Percentiles rank a stretch among this genome's conserved stretches.
Conservation (phyloP, 2,329 filamentous ascomycete species). For the Bipolaris cookei region DNA sequence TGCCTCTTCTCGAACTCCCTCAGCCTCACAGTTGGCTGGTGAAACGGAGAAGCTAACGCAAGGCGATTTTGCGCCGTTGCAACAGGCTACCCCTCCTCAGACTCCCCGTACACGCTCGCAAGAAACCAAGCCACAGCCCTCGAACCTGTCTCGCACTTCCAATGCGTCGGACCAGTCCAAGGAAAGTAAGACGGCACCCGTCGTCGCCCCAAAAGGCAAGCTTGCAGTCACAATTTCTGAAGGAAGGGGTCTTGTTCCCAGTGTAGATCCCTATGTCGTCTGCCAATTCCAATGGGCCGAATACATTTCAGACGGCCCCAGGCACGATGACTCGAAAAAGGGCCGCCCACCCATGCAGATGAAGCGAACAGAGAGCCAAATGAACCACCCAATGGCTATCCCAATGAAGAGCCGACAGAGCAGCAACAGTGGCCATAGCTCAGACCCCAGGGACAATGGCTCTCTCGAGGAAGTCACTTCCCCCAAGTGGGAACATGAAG, state of each 20-base stretch:
- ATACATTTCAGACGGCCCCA: slow-evolving; percentile 87
- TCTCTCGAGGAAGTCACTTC: slow-evolving; percentile 73
- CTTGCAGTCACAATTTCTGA: slow-evolving; percentile 88
- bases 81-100: slow-evolving; percentile 90
- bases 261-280: slow-evolving; percentile 91
- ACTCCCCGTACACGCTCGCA: slow-evolving; percentile 86
- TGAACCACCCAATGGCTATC: slow-evolving; percentile 86
- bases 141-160: slow-evolving; percentile 60
- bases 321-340: slow-evolving; percentile 61
- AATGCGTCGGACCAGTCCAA: slow-evolving; percentile 53
- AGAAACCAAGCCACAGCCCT: slow-evolving; percentile 55
- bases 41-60: slow-evolving; percentile 88
- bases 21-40: slow-evolving; percentile 68
- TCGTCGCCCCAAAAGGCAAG: slow-evolving; percentile 81
- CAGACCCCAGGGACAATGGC: slow-evolving; percentile 58
- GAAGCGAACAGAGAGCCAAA: slow-evolving; percentile 77
- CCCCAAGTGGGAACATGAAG: slow-evolving; percentile 95
- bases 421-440: slow-evolving; percentile 86
- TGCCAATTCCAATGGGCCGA: slow-evolving; percentile 97
- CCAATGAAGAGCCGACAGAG: slow-evolving; percentile 97
- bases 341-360: slow-evolving; percentile 54
- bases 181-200: slow-evolving; percentile 57
- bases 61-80: slow-evolving; percentile 65
- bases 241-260: slow-evolving; percentile 79
- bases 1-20: slow-evolving; percentile 55